phyloP scores from a whole-genome alignment of 257 asterid genomes.

The Coffea eugenioides region DNA sequence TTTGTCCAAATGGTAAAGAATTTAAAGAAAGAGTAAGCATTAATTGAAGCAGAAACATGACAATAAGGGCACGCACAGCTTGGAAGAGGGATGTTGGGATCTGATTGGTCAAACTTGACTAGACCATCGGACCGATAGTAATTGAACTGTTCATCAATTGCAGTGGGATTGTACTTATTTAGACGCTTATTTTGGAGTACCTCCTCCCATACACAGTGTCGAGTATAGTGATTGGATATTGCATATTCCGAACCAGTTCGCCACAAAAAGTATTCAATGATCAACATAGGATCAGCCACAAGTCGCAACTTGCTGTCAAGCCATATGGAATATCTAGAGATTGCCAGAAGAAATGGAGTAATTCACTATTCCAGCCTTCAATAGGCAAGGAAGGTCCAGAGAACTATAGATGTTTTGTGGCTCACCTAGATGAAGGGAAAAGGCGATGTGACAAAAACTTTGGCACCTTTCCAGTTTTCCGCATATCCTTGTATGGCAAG shows the following conservation, averaged over 20 bases:
- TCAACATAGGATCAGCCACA: conserved; percentile 76
- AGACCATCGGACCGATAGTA: conserved; percentile 85
- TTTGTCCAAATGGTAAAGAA: conserved; percentile 9
- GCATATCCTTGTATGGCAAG: conserved; percentile 74
- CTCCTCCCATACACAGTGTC: conserved; percentile 97
- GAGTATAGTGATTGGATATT: conserved; percentile 82
- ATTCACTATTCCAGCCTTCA: conserved; percentile 17
- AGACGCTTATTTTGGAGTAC: conserved; percentile 85
- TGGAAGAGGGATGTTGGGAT: conserved; percentile 57
- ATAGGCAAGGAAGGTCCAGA: neutral
- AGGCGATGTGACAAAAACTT: conserved; percentile 85
- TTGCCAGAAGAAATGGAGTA: conserved; percentile 17
- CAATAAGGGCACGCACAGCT: conserved; percentile 64
- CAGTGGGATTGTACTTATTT: conserved; percentile 77
- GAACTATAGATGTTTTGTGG: conserved; percentile 17
- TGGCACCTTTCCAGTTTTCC: conserved; percentile 95
- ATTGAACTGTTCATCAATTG: conserved; percentile 79
- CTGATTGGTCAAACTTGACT: conserved; percentile 68
- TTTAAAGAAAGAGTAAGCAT: conserved; percentile 11
- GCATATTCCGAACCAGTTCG: conserved; percentile 78
- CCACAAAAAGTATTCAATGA: conserved; percentile 84
- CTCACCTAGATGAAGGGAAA: conserved; percentile 92
- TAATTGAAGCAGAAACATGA: conserved; percentile 13
- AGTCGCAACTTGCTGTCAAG: conserved; percentile 93
- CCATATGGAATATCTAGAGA: conserved; percentile 85